Base-by-base conservation (phyloP, 1,139 yeast species). In the Candida tropicalis region DNA sequence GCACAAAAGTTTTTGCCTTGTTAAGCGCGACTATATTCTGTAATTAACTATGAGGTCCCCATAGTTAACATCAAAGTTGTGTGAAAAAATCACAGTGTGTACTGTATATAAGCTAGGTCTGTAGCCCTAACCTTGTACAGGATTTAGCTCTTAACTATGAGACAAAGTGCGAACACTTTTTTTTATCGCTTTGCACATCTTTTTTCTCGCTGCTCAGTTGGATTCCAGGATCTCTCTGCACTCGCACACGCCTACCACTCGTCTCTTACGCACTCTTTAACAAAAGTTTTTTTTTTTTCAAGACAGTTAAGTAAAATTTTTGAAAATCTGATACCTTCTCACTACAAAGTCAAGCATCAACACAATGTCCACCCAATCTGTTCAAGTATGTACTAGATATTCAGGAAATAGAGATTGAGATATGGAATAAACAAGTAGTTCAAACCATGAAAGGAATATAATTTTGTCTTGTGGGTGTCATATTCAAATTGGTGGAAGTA, bases 321-420 rank as follows among this genome's bases (percentile, higher is more conserved):
- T 36, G 39, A 36, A 36, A 17, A 16, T 28, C 25, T 36, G 33
- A 36, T 29, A 36, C 31, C 41, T 24, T 44, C 41, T 38, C 22
- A 34, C 29, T 33, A 35, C 35, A n/a, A 34, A 42, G 40, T 42
- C 28, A 29, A 39, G 41, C 40, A 38, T 35, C 44, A 23, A 39
- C 49, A 56, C 41, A 52, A 73, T 73, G 77, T 79, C 84, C 68
- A 71, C 83, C 70, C 84, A 81, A 77, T 79, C 84, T 73, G 84
- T 80, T 68, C 84, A 80, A 77, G 84, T 78, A 79, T 77, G 84
- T 78, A 32, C 33, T 12, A 6, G 16, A 12, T n/a, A 28, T 18
- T 7, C 17, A 8, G 57, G 35, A 34, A 35, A 6, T 32, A 16
- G 33, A 38, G 17, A 33, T 26, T 25, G 16, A 36, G 31, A 10